These are phyloP conservation scores for Angomonas deanei DNA, from an alignment of 208 protist genomes.

Conservation along the genomic window DNA sequence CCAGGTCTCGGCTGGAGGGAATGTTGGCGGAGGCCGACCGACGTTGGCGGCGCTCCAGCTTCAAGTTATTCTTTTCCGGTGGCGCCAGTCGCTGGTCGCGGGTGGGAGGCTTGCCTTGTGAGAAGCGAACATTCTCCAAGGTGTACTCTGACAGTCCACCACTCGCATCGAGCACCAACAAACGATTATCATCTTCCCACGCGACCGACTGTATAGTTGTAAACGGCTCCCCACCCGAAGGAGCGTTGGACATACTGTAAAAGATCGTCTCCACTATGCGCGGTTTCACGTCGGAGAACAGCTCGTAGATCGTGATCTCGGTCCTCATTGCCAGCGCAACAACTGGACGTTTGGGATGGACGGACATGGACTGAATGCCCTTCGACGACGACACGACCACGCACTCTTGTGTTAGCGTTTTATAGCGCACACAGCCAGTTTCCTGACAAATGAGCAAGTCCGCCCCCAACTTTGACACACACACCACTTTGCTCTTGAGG, in stretches of 20 bases:
- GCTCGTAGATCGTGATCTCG: not conserved
- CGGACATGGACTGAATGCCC: not conserved
- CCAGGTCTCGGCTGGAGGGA: conserved; percentile 53
- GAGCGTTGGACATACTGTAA: not conserved
- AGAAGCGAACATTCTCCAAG: conserved; percentile 2
- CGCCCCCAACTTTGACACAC: not conserved
- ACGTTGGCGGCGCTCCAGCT: conserved; percentile 12
- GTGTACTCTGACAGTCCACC: conserved; percentile 15
- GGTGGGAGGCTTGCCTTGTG: not conserved
- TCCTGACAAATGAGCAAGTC: not conserved
- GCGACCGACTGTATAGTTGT: not conserved
- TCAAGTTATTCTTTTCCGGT: not conserved
- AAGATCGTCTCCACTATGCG: not conserved
- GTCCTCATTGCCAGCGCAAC: not conserved
- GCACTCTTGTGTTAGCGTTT: not conserved
- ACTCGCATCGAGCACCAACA: conserved; percentile 18
- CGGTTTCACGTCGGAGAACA: not conserved
- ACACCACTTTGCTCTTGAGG: not conserved
- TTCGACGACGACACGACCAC: not conserved
- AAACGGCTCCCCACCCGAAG: no score
- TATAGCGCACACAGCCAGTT: not conserved
- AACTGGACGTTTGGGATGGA: not conserved
- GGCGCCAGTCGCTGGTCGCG: not conserved
- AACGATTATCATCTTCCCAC: not conserved
- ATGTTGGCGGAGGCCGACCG: conserved; percentile 41